Percentiles rank a stretch among this genome's conserved stretches.
Conservation (phyloP, 2,329 filamentous ascomycete genomes). For the Nothophaeocryptopus gaeumannii region DNA sequence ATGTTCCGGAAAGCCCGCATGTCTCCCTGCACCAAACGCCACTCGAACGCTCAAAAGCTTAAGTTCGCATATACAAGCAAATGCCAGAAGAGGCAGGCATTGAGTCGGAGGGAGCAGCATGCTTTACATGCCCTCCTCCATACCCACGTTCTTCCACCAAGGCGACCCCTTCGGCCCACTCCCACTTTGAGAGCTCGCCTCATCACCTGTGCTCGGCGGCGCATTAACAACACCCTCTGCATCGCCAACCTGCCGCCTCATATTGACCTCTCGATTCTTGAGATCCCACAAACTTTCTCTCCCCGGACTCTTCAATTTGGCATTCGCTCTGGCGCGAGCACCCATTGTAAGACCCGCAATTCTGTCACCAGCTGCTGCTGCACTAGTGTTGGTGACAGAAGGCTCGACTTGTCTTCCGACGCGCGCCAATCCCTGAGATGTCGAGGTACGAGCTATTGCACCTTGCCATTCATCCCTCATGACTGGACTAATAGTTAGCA, state of each 20-base stretch:
- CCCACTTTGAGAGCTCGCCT: constrained; percentile 48
- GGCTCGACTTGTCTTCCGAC: constrained; percentile 30
- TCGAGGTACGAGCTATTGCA: constrained; percentile 13
- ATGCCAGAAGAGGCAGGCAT: too few species aligned
- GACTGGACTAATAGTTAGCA: constrained; percentile 60
- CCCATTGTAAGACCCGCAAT: constrained; percentile 47
- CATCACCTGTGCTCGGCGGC: constrained; percentile 30
- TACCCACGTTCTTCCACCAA: constrained; percentile 51
- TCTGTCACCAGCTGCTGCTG: constrained; percentile 37
- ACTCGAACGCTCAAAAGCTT: too few species aligned
- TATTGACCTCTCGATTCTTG: constrained; percentile 63
- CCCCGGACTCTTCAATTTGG: constrained; percentile 62
- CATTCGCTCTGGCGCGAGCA: constrained; percentile 40
- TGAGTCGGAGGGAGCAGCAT: too few species aligned
- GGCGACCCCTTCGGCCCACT: constrained; percentile 47
- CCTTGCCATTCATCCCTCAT: constrained; percentile 67
- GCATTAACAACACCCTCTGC: constrained; percentile 71
- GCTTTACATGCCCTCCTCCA: constrained; percentile 47
- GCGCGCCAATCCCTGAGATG: constrained; percentile 52
- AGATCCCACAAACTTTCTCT: constrained; percentile 44
- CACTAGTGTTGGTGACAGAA: constrained; percentile 2
- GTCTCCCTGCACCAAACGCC: too few species aligned
- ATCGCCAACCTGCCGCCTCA: constrained; percentile 87
- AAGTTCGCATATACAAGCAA: too few species aligned
- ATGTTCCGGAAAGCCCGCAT: too few species aligned